Base-by-base conservation (phyloP, 331 rosid genomes). In the Erythrophleum ivorense region DNA sequence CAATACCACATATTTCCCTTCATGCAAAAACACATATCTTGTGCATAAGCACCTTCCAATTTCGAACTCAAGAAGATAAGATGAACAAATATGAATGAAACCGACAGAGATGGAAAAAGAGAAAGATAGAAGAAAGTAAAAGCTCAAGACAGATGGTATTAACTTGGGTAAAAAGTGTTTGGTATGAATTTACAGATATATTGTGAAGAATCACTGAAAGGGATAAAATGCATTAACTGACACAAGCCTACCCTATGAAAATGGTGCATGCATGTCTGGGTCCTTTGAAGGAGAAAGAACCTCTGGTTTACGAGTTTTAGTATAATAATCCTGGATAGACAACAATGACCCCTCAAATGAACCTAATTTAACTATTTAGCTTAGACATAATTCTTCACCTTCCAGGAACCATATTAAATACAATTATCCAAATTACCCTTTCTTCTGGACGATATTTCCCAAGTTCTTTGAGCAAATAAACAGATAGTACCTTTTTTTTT, bases 201-300 rank as follows among this genome's bases (percentile, higher is more conserved):
- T 18, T 38, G 63, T 71, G 29, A 73, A 78, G 40, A 63, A 59
- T 59, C 78, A 67, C 71, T 36, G 31, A 59, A 59, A 57, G 48
- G 57, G 82, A 29, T 50, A 73, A 72, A 76, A 75, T 84, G 80
- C 82, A 62, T 59, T 82, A 71, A 84, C 77, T 33, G 71, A 67
- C 36, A 63, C 24, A 79, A 15, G 60, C 38, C 81, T 68, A 73
- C 57, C 46, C 21, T 29, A 53, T 38, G 64, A 60, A 75, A 80
- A 76, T 57, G 65, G 18, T 55, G 52, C 78, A 49, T 72, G 87
- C 81, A 80, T 49, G 81, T 68, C 57, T 79, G 49, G 62, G 79
- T 63, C 69, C 60, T 43, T 55, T 43, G 75, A 70, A 78, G 49
- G 29, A 77, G 72, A 65, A 49, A 67, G 8, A 54, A 66, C 15